Evolutionary conservation across 352 stramenopile genomes (phyloP).

Genomic region (Globisporangium spinosum): DNA sequence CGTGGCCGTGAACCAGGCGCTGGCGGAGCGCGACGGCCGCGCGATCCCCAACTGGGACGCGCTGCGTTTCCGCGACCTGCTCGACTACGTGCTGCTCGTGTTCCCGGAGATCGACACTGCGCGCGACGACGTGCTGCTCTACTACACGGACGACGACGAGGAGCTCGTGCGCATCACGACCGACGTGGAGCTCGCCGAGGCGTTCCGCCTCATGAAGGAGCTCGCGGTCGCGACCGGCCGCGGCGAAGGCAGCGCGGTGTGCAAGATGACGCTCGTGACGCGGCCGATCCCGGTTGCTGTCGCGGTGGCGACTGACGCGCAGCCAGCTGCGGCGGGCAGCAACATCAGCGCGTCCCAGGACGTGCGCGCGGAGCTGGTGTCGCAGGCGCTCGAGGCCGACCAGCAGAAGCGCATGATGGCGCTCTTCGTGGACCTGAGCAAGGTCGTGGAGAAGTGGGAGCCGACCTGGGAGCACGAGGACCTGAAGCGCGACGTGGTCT

Average conservation of each 20-base stretch:
- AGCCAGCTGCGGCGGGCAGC: constrained; percentile 18
- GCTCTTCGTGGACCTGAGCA: constrained; percentile 73
- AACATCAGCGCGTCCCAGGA: constrained; percentile 23
- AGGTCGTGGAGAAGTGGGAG: constrained; percentile 72
- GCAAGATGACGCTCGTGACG: constrained; percentile 67
- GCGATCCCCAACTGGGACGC: constrained; percentile 20
- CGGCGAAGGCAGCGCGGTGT: constrained; percentile 40
- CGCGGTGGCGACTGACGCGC: constrained; percentile 11
- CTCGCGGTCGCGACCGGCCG: constrained; percentile 44
- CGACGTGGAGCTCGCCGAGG: constrained; percentile 73
- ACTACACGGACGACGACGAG: constrained; percentile 82
- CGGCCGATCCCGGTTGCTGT: constrained; percentile 18
- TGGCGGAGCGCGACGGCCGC: constrained; percentile 46
- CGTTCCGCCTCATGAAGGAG: constrained; percentile 74
- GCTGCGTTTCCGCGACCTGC: constrained; percentile 57
- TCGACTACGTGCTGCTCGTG: constrained; percentile 64
- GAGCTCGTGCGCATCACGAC: constrained; percentile 84
- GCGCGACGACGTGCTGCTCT: constrained; percentile 49
- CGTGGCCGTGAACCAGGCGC: constrained; percentile 53
- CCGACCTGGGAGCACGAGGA: constrained; percentile 45
- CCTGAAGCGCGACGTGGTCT: constrained; percentile 71
- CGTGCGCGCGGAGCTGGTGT: constrained; percentile 25
- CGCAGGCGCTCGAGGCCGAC: constrained; percentile 42
- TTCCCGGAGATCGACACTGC: constrained; percentile 49
- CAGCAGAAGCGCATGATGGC: constrained; percentile 65